Evolutionary conservation across 768 basidiomycete species (phyloP).

Genomic region (Austroboletus eburneus): DNA sequence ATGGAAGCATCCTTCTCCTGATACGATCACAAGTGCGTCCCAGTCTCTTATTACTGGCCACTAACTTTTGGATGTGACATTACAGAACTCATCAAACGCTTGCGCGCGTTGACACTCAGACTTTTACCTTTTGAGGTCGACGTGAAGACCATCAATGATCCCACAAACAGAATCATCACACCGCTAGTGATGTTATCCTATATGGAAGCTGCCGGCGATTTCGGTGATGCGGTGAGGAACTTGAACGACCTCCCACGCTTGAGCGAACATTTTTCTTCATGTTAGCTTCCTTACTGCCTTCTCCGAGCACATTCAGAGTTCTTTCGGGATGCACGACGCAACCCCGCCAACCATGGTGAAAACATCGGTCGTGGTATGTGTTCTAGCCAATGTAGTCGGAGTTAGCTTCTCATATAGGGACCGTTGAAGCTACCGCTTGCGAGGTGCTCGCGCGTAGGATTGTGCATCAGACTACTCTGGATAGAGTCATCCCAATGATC

Average conservation of each 20-base stretch:
- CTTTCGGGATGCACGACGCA: conserved; percentile 72
- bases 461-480: conserved; percentile 63
- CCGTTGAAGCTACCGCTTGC: conserved; percentile 63
- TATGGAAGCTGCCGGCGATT: conserved; percentile 80
- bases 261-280: too few species aligned
- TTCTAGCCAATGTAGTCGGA: neutral
- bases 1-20: conserved; percentile 57
- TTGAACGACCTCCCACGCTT: too few species aligned
- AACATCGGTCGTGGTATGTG: conserved; percentile 69
- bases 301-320: conserved; percentile 77
- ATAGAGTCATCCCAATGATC: conserved; percentile 67
- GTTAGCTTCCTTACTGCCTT: conserved; percentile 76
- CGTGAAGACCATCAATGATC: conserved; percentile 56
- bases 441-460: conserved; percentile 81
- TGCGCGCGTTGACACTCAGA: conserved; percentile 68
- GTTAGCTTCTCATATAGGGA: neutral
- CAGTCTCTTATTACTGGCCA: neutral
- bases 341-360: conserved; percentile 85
- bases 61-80: too few species aligned
- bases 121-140: conserved; percentile 83
- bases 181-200: conserved; percentile 76
- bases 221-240: conserved; percentile 67
- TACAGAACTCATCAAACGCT: conserved; percentile 74
- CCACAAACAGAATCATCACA: conserved; percentile 82
- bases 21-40: conserved; percentile 69